These are phyloP conservation scores for Ustilago tritici DNA, from an alignment of 1,284 basidiomycete species.

Conservation along the genomic window DNA sequence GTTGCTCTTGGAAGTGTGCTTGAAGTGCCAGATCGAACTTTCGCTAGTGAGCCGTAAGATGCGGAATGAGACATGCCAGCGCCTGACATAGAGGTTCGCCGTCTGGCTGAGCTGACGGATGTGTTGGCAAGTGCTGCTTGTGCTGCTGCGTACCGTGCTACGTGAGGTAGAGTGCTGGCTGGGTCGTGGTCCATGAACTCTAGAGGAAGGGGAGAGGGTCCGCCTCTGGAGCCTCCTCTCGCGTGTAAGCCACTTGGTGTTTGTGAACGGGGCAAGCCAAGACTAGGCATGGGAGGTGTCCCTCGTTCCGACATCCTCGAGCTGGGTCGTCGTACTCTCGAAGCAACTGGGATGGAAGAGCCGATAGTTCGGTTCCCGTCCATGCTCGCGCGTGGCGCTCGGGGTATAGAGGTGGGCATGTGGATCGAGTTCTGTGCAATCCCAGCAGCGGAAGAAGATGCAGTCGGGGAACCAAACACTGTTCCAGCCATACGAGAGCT, in stretches of 20 bases:
- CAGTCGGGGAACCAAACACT: constrained; percentile 32
- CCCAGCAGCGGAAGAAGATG: constrained; percentile 5
- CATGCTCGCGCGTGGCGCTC: constrained; percentile 41
- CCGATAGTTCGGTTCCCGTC: constrained; percentile 46
- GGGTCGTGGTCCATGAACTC: constrained; percentile 65
- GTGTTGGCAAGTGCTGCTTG: constrained; percentile 8
- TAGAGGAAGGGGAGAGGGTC: constrained; percentile 33
- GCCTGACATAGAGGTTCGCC: constrained; percentile 38
- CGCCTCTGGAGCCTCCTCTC: constrained; percentile 20
- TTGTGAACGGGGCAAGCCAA: constrained; percentile 42
- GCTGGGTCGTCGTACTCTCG: constrained; percentile 50
- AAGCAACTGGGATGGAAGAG: constrained; percentile 62
- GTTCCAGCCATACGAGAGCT: constrained; percentile 55
- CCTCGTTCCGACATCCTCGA: constrained; percentile 49
- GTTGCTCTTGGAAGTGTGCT: constrained; percentile 16
- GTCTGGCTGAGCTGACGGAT: constrained; percentile 13
- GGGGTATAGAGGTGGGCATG: constrained; percentile 34
- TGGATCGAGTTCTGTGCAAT: constrained; percentile 19
- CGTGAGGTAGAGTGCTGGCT: constrained; percentile 42
- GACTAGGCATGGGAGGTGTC: constrained; percentile 41
- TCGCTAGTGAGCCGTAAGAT: constrained; percentile 37
- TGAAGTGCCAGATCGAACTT: constrained; percentile 22
- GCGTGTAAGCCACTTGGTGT: constrained; percentile 28
- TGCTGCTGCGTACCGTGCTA: constrained; percentile 37
- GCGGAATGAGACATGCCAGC: constrained; percentile 25